phyloP scores from a whole-genome alignment of 768 basidiomycete species.

The Amanita thiersii region DNA sequence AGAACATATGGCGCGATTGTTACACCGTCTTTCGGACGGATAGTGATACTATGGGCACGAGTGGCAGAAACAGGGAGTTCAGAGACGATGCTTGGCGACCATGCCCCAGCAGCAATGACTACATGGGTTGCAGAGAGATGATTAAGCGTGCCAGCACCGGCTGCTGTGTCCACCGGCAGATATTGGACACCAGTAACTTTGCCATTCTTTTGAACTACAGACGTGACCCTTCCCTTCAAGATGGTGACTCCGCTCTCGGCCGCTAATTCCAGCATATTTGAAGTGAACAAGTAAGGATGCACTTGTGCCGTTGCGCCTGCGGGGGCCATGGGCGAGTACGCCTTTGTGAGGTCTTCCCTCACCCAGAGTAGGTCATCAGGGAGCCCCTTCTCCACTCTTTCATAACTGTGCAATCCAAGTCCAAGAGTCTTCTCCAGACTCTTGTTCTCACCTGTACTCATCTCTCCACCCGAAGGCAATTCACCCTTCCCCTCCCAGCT shows the following conservation, averaged over 20 bases:
- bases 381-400: constrained; percentile 24
- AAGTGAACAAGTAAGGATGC: constrained; percentile 69
- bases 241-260: constrained; percentile 42
- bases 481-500: constrained; percentile 65
- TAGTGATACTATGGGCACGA: constrained; percentile 68
- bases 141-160: constrained; percentile 16
- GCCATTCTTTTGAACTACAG: constrained; percentile 30
- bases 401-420: constrained; percentile 23
- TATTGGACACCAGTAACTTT: constrained; percentile 44
- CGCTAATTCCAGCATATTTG: constrained; percentile 61
- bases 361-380: constrained; percentile 51
- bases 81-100: constrained; percentile 60
- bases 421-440: constrained; percentile 52
- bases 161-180: constrained; percentile 14
- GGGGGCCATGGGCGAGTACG: constrained; percentile 53
- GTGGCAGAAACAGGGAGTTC: constrained; percentile 51
- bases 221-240: constrained; percentile 36
- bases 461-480: constrained; percentile 12
- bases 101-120: constrained; percentile 79
- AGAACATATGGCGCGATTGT: constrained; percentile 68
- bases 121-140: constrained; percentile 58
- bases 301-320: constrained; percentile 65
- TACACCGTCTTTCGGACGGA: constrained; percentile 36
- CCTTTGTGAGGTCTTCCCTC: constrained; percentile 46
- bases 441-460: constrained; percentile 25